These are phyloP conservation scores for Ophiostoma perfectum DNA, from an alignment of 2,329 filamentous ascomycete species.

Conservation along the genomic window DNA sequence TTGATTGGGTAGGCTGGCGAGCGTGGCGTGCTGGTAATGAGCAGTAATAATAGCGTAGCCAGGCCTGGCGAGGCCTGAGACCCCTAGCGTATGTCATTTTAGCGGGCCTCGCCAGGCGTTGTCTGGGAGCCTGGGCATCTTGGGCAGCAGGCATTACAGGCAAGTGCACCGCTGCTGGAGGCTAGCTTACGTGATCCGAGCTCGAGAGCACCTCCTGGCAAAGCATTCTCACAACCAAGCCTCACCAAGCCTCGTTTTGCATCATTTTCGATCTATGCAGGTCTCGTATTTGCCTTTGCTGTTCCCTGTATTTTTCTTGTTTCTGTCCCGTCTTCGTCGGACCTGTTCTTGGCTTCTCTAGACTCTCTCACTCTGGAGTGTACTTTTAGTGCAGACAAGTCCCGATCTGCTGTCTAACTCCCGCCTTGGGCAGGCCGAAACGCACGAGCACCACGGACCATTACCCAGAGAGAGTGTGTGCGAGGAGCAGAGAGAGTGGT, in stretches of 20 bases:
- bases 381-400: background rate
- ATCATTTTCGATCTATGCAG: background rate
- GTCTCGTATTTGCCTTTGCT: slow-evolving; percentile 1
- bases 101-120: background rate
- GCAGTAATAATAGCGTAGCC: background rate
- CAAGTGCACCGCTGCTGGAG: background rate
- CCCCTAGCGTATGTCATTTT: background rate
- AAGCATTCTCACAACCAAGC: background rate
- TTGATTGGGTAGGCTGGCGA: background rate
- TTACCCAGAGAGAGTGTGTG: no score
- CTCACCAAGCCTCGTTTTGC: slow-evolving; percentile 10
- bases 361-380: background rate
- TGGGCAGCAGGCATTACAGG: no score
- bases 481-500: background rate
- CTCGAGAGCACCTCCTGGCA: background rate
- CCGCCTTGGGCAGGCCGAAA: no score
- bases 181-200: background rate
- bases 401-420: background rate
- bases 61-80: background rate
- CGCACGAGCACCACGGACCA: no score
- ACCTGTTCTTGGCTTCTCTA: background rate
- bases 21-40: background rate
- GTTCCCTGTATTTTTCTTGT: background rate
- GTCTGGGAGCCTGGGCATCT: background rate
- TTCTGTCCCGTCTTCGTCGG: background rate